These are phyloP conservation scores for Didymella sp. DNA, from an alignment of 2,329 filamentous ascomycete genomes.

Conservation along the genomic window DNA sequence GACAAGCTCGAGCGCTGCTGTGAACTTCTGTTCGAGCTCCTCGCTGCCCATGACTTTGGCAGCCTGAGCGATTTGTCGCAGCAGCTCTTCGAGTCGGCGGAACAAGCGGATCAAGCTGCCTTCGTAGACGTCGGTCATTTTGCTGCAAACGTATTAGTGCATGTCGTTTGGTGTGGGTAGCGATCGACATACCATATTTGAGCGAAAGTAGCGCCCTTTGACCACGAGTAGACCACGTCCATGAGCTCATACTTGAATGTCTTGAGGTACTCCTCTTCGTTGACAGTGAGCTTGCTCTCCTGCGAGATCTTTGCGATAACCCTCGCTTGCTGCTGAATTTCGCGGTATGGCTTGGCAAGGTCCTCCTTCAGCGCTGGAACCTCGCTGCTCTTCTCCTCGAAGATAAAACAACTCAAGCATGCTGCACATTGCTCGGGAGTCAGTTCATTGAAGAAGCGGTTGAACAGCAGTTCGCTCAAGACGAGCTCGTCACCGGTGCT, in stretches of 20 bases:
- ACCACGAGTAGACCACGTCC: conserved; percentile 94
- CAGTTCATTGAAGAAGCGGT: conserved; percentile 97
- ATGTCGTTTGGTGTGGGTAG: not conserved
- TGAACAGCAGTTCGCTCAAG: conserved; percentile 91
- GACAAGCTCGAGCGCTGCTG: conserved; percentile 82
- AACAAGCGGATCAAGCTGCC: conserved; percentile 95
- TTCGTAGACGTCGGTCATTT: conserved; percentile 99
- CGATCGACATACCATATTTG: conserved; percentile 82
- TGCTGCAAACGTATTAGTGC: conserved; percentile 61
- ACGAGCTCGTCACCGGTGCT: conserved; percentile 95
- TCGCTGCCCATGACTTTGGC: conserved; percentile 98
- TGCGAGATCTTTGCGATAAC: conserved; percentile 91
- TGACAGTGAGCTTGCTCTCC: conserved; percentile 92
- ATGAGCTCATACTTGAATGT: conserved; percentile 94
- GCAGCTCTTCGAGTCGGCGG: conserved; percentile 89
- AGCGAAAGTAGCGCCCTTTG: conserved; percentile 85
- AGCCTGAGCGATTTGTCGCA: conserved; percentile 94
- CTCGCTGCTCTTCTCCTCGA: conserved; percentile 92
- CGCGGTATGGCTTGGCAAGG: conserved; percentile 81
- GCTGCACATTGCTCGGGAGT: conserved; percentile 86
- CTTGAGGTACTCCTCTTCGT: conserved; percentile 91
- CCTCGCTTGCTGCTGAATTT: conserved; percentile 85
- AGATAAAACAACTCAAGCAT: conserved; percentile 91
- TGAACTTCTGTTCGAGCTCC: conserved; percentile 91
- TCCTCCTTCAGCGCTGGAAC: conserved; percentile 77